These are phyloP conservation scores for Penicillium antarcticum DNA, from an alignment of 495 filamentous ascomycete genomes.

Conservation along the genomic window DNA sequence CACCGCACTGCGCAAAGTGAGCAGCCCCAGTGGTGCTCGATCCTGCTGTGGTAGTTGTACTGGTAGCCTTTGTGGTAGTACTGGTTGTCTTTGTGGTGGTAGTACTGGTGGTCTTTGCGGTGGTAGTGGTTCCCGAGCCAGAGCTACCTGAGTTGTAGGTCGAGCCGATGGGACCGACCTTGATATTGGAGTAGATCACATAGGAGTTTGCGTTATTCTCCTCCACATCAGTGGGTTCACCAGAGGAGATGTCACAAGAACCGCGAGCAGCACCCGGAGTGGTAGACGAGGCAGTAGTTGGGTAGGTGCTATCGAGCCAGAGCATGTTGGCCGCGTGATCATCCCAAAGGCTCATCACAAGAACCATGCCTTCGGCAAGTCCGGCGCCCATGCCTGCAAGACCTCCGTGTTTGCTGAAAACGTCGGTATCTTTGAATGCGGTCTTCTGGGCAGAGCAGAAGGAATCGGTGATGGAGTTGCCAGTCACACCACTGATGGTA, in stretches of 20 bases:
- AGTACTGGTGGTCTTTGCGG: constrained; percentile 3
- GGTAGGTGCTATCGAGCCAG: constrained; percentile 80
- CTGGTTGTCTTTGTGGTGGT: constrained; percentile 1
- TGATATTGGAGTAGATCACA: constrained; percentile 68
- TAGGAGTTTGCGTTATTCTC: constrained; percentile 46
- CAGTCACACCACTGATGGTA: constrained; percentile 49
- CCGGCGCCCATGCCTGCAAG: constrained; percentile 54
- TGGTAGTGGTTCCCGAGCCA: constrained; percentile 10
- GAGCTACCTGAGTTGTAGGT: constrained; percentile 41
- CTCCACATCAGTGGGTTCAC: constrained; percentile 62
- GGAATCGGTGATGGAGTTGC: constrained; percentile 51
- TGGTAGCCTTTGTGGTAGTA: constrained; percentile 16
- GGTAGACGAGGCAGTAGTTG: constrained; percentile 50
- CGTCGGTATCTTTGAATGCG: constrained; percentile 56
- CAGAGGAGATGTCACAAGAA: constrained; percentile 60
- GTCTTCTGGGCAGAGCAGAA: constrained; percentile 63
- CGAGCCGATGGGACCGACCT: constrained; percentile 63
- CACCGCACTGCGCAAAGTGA: constrained; percentile 50
- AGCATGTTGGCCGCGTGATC: constrained; percentile 76
- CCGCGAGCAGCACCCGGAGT: constrained; percentile 67
- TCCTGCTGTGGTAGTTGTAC: constrained; percentile 25
- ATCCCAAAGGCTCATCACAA: constrained; percentile 79
- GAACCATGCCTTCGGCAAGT: constrained; percentile 60
- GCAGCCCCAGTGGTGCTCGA: constrained; percentile 22
- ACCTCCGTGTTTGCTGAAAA: constrained; percentile 60